Evolutionary conservation across 805 yeast genomes (phyloP).

Genomic region (Hanseniaspora meyeri): DNA sequence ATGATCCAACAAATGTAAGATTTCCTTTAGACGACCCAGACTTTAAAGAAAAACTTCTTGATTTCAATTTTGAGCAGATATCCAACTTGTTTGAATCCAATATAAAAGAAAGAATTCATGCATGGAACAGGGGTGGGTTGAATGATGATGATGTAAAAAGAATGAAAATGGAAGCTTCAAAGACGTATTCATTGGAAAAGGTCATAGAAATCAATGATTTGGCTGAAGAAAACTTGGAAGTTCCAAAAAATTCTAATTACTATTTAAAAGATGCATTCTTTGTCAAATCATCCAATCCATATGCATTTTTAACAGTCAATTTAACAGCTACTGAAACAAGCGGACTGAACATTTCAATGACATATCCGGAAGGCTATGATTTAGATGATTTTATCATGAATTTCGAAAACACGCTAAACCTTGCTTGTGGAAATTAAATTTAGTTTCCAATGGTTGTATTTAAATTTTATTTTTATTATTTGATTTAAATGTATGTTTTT

Average conservation of each 20-base stretch:
- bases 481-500: background rate
- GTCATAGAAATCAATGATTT: conserved; percentile 23
- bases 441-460: background rate
- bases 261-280: conserved; percentile 19
- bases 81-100: conserved; percentile 18
- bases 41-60: conserved; percentile 19
- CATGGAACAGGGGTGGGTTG: conserved; percentile 20
- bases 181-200: conserved; percentile 14
- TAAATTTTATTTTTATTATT: background rate
- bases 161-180: conserved; percentile 19
- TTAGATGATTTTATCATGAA: conserved; percentile 24
- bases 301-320: conserved; percentile 23
- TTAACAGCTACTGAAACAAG: conserved; percentile 18
- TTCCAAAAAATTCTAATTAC: conserved; percentile 11
- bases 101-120: conserved; percentile 17
- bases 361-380: conserved; percentile 21
- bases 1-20: conserved; percentile 18
- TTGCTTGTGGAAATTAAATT: conserved; percentile 1
- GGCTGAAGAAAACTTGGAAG: conserved; percentile 16
- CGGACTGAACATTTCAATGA: conserved; percentile 24
- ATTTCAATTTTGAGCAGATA: conserved; percentile 21
- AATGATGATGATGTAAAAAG: conserved; percentile 24
- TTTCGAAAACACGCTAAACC: conserved; percentile 23
- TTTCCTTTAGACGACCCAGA: conserved; percentile 15
- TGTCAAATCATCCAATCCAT: conserved; percentile 19